Percentiles rank a stretch among this genome's conserved stretches.
phyloP scores from a whole-genome alignment of 495 filamentous ascomycete species.

The Penicillium lagena region DNA sequence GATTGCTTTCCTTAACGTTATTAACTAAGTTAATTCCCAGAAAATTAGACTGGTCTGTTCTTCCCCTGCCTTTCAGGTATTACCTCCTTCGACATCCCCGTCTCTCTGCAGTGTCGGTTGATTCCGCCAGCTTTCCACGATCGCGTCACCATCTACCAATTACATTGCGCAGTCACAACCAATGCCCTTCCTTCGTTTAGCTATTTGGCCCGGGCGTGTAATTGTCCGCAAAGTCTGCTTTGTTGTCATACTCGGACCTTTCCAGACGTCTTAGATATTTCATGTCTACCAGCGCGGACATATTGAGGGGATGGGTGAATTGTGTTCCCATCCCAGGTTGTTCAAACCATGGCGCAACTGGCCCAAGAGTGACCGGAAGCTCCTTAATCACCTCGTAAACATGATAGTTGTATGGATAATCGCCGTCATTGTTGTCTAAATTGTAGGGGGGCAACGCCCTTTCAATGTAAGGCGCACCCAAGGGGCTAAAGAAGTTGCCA shows the following conservation, averaged over 20 bases:
- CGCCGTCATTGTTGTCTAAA: slow-evolving; percentile 29
- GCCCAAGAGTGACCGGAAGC: slow-evolving; percentile 39
- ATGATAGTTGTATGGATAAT: slow-evolving; percentile 49
- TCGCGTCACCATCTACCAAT: no score
- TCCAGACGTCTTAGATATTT: slow-evolving; percentile 17
- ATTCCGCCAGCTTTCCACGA: no score
- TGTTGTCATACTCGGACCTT: slow-evolving; percentile 13
- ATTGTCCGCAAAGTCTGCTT: slow-evolving; percentile 8
- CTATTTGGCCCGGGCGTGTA: slow-evolving; percentile 9
- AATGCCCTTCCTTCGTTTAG: no score
- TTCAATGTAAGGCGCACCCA: slow-evolving; percentile 46
- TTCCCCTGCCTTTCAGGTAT: no score
- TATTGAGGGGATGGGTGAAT: slow-evolving; percentile 19
- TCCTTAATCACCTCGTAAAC: slow-evolving; percentile 42
- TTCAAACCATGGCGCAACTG: slow-evolving; percentile 50
- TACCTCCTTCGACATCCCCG: no score
- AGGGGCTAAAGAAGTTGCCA: slow-evolving; percentile 37
- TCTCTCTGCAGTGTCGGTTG: no score
- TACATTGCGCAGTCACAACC: no score
- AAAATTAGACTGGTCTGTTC: no score
- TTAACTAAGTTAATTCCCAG: no score
- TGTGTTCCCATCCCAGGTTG: slow-evolving; percentile 53
- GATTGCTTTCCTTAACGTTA: no score
- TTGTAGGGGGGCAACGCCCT: slow-evolving; percentile 47
- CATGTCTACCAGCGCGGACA: slow-evolving; percentile 15